Base-by-base conservation (phyloP, 2,329 filamentous ascomycete species). In the Diaporthe amygdali region DNA sequence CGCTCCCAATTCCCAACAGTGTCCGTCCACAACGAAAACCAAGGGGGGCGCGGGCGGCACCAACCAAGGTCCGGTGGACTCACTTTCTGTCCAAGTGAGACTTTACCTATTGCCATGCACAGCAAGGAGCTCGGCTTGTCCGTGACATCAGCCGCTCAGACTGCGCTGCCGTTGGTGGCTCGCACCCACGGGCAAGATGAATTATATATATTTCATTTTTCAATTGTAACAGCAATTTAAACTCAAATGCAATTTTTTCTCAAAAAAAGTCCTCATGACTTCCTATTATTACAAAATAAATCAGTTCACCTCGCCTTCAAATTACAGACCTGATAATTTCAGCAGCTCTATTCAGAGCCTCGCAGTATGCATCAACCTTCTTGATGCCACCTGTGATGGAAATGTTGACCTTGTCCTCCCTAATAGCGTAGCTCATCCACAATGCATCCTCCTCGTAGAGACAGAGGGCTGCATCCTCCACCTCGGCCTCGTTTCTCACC, bases 391-490 rank as follows among this genome's bases (percentile, higher is more conserved):
- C 59, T 14, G 30, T 44, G n/a, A 63, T 49, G 10, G 59, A 63
- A 12, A 63, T n/a, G n/a, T 30, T 22, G 14, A n/a, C 59, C 20
- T n/a, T 46, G 17, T 66, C 44, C 30, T 72, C 70, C 14, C 34
- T 27, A 8, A 72, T 66, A 9, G 66, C 46, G 41, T 72, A 72
- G 56, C 67, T 72, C 56, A 70, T 72, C 70, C 70, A 72, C 55
- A 72, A 22, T 12, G 66, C 55, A 32, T 56, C 64, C 27, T 69
- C 54, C 30, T 51, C 49, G 25, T 54, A 64, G 27, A 63, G n/a
- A n/a, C 59, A 63, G 7, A 61, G 56, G 3, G 70, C 47, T 34
- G 47, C 66, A 25, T 72, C 70, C 12, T 68, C 70, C 9, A 72
- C 52, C 56, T 72, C 56, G 15, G 46, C 67, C 30, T 49, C 55